Base-by-base conservation (phyloP, 164 flowering plant species). In the Nymphaea colorata region DNA sequence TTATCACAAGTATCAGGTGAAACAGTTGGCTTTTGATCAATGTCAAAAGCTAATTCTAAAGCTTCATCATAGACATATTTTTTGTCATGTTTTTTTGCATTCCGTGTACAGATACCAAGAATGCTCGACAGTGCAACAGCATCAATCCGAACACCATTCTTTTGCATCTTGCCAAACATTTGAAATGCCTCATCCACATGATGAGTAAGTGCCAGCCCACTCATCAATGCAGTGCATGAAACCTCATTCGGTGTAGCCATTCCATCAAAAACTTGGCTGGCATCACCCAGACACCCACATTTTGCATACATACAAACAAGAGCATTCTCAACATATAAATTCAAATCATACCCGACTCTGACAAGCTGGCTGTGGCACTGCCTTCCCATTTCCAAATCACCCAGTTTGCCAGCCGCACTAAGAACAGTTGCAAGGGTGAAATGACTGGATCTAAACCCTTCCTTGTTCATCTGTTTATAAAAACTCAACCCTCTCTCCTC, bases 371-470 rank as follows among this genome's bases (percentile, higher is more conserved):
- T 76, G 76, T 93, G 96, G 70, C 84, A 83, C 72, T 69, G 72
- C 74, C 79, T 82, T 43, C 96, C 95, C 64, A 66, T 72, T 25
- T 66, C 76, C n/a, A 75, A 69, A 62, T 79, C 80, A 16, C 70
- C 17, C 74, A 81, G 64, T 5, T 69, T 75, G 55, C 91, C 86
- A 76, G 82, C 90, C 0, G 92, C 91, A 68, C 93, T 83, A 42
- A 90, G 75, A 68, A 87, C 87, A 75, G 91, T 90, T 0, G 93
- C 87, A 66, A 88, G 74, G 0, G 96, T 93, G 69, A 90, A 84
- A 73, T 73, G 78, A 43, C 85, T 79, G 6, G 89, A 87, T 76
- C 64, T 65, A 64, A 78, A 77, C 16, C 93, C 93, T 62, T 81
- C 84, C 73, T 36, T 11, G 61, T 65, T 73, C 98, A 90, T 86